Evolutionary conservation across 2,329 filamentous ascomycete genomes (phyloP).

Genomic region (Cercospora zeina): DNA sequence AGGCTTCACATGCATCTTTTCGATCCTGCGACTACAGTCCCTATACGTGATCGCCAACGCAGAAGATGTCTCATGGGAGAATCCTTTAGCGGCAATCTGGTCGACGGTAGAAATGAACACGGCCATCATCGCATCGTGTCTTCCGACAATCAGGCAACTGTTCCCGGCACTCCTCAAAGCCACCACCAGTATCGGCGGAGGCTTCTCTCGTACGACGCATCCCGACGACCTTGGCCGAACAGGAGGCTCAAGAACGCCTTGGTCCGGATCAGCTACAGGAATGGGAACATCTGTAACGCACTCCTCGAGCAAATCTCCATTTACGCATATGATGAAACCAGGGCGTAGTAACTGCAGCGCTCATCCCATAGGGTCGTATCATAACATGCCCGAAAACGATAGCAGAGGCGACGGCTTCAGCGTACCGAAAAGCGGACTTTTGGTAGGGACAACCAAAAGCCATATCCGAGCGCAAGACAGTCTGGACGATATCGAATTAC

Average conservation of each 20-base stretch:
- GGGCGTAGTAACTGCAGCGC: not conserved
- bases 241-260: not conserved
- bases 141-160: conserved; percentile 43
- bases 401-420: not conserved
- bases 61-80: conserved; percentile 37
- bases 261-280: not conserved
- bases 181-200: conserved; percentile 11
- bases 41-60: conserved; percentile 31
- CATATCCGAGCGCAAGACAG: conserved; percentile 16
- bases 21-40: conserved; percentile 38
- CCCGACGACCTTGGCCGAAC: not conserved
- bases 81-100: conserved; percentile 42
- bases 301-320: not conserved
- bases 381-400: not conserved
- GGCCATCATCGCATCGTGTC: conserved; percentile 42
- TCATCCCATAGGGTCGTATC: not conserved
- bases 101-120: conserved; percentile 41
- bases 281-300: not conserved
- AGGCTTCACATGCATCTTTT: conserved; percentile 39
- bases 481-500: conserved; percentile 23
- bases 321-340: not conserved
- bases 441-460: conserved; percentile 1
- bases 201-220: not conserved
- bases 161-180: conserved; percentile 40
- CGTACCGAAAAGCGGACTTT: not conserved